phyloP scores from a whole-genome alignment of 2,329 filamentous ascomycete species.

The Talaromyces sp. region DNA sequence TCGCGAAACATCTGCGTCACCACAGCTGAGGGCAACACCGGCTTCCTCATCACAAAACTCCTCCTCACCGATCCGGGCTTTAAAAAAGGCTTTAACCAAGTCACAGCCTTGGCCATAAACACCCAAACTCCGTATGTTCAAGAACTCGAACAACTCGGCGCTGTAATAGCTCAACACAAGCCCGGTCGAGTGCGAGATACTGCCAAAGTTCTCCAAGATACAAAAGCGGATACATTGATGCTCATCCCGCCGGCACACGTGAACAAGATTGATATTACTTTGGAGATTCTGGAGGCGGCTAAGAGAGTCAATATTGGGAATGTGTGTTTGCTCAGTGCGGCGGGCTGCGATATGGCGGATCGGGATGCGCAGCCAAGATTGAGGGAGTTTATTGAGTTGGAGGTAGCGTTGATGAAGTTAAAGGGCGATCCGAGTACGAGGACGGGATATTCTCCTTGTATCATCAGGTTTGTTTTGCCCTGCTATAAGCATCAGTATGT shows the following conservation, averaged over 20 bases:
- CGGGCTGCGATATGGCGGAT: constrained; percentile 49
- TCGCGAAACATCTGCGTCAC: constrained; percentile 48
- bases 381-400: constrained; percentile 50
- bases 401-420: constrained; percentile 37
- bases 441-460: constrained; percentile 42
- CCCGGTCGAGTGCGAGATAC: constrained; percentile 40
- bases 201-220: constrained; percentile 38
- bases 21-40: constrained; percentile 48
- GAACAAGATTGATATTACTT: constrained; percentile 44
- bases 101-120: constrained; percentile 41
- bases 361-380: constrained; percentile 45
- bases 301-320: constrained; percentile 45
- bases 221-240: constrained; percentile 46
- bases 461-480: constrained; percentile 39
- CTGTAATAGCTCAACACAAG: constrained; percentile 39
- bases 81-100: constrained; percentile 36
- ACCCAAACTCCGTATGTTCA: constrained; percentile 35
- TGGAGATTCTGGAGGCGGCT: constrained; percentile 44
- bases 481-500: neutral
- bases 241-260: constrained; percentile 46
- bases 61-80: constrained; percentile 44
- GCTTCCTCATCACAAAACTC: constrained; percentile 48
- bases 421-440: constrained; percentile 42
- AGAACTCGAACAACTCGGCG: constrained; percentile 41
- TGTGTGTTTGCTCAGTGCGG: constrained; percentile 46